Evolutionary conservation across 163 green algal genomes (phyloP).

Genomic region (Scenedesmus sp.): DNA sequence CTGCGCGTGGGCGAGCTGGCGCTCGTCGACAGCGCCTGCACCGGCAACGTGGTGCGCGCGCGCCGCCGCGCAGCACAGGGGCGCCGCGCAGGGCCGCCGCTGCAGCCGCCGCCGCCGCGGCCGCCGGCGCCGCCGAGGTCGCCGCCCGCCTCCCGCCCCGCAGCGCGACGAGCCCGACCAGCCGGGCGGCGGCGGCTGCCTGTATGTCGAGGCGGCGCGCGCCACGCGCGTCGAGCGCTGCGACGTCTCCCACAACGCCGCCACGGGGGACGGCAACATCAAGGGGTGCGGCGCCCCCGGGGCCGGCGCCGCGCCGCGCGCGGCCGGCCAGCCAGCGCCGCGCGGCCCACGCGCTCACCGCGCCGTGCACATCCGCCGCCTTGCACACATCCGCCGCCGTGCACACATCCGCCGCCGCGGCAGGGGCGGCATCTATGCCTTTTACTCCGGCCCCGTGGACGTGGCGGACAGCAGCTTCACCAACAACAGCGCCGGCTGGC

Average conservation of each 20-base stretch:
- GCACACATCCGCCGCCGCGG: too few relatives aligned
- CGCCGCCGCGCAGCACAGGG: too few relatives aligned
- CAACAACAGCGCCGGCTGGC: constrained; percentile 16
- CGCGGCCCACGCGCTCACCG: too few relatives aligned
- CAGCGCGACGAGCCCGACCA: background rate
- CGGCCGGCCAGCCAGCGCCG: too few relatives aligned
- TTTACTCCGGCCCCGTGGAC: background rate
- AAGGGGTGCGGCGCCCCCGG: background rate
- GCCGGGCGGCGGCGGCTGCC: constrained; percentile 1
- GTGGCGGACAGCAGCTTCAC: constrained; percentile 17
- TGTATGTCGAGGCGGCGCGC: background rate
- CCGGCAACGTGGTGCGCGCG: constrained; percentile 16
- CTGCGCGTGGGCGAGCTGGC: background rate
- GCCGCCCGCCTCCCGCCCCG: too few relatives aligned
- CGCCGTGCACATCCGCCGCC: too few relatives aligned
- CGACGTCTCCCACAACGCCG: constrained; percentile 10
- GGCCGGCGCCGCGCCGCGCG: too few relatives aligned
- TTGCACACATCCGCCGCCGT: too few relatives aligned
- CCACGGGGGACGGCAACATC: constrained; percentile 1
- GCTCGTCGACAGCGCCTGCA: background rate
- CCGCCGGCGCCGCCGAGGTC: background rate
- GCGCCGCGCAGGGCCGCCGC: too few relatives aligned
- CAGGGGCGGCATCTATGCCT: too few relatives aligned
- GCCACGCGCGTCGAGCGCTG: background rate
- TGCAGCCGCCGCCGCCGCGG: background rate